Evolutionary conservation across 345 rosid genomes (phyloP).

Genomic region (Rhodamnia rubescens): DNA sequence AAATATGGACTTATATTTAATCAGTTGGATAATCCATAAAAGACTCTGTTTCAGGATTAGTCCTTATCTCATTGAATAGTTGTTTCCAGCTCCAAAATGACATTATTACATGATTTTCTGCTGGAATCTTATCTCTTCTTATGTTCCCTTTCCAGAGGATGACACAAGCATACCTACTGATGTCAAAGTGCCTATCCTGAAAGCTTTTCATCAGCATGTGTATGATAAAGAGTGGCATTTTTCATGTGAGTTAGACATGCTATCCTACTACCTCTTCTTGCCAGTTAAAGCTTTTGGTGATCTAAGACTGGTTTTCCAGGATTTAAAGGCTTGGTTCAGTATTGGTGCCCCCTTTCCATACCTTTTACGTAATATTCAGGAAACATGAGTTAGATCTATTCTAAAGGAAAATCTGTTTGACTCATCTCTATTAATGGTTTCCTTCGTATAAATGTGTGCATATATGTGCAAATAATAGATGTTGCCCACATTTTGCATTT

Average conservation of each 20-base stretch:
- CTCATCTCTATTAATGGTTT: neutral
- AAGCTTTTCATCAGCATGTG: conserved; percentile 68
- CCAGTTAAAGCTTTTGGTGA: neutral
- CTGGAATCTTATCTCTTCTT: neutral
- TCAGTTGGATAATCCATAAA: neutral
- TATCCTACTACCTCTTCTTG: neutral
- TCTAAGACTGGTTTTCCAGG: neutral
- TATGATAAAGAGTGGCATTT: conserved; percentile 81
- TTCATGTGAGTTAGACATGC: conserved; percentile 49
- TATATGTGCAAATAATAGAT: neutral
- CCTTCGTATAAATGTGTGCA: neutral
- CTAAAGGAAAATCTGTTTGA: neutral
- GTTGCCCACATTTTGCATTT: neutral
- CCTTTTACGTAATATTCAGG: neutral
- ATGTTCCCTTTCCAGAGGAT: conserved; percentile 60
- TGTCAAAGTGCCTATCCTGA: conserved; percentile 81
- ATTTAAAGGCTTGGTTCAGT: neutral
- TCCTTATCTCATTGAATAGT: neutral
- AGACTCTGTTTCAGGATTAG: neutral
- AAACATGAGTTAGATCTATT: neutral
- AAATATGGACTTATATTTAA: neutral
- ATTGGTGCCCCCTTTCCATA: neutral
- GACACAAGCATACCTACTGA: conserved; percentile 84
- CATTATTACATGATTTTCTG: neutral
- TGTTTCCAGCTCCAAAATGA: neutral